Base-by-base conservation (phyloP, 1,284 basidiomycete genomes). In the Papiliotrema terrestris region DNA sequence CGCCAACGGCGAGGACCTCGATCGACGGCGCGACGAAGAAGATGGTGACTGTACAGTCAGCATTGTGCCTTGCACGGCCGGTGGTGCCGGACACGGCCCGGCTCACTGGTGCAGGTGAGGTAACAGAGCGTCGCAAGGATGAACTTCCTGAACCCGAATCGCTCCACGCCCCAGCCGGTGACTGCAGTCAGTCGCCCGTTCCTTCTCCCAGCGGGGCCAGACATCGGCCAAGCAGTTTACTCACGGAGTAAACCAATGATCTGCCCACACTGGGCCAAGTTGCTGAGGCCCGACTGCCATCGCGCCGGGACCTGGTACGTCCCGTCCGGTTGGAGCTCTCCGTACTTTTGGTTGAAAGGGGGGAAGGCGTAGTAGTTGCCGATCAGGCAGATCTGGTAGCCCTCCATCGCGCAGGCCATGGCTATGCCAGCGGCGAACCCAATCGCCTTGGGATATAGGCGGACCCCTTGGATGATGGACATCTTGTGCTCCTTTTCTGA, bases 361-460 rank as follows among this genome's bases (percentile, higher is more conserved):
- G 57, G 55, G 36, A 68, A 66, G 13, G 63, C 68, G 58, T 69
- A 77, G 57, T 75, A 75, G 36, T 54, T 59, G 4, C 49, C 49
- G 41, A 51, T 25, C 22, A 51, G 20, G 13, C 39, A 9, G 17
- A 41, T 36, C 17, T 51, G 39, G 35, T 51, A 51, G 22, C 36
- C 49, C 29, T 51, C 49, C 49, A 51, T 51, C 19, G 29, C 49
- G 19, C n/a, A 22, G 15, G 8, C 42, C 8, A 36, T 70, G 13
- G 72, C 74, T 52, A 80, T 76, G 50, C 78, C 51, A 51, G 78
- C 59, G 38, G 72, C 73, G 77, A 76, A 81, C 25, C 59, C 58
- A 54, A 78, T 73, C 29, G 79, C 79, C 58, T 78, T 79, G 45
- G 78, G 78, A 58, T 80, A 80, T 20, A 76, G 58, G 23, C 62